Evolutionary conservation across 1,284 basidiomycete species (phyloP), one percentile per base, ranked within the genome.

Genomic region (Rhodotorula sp.): DNA sequence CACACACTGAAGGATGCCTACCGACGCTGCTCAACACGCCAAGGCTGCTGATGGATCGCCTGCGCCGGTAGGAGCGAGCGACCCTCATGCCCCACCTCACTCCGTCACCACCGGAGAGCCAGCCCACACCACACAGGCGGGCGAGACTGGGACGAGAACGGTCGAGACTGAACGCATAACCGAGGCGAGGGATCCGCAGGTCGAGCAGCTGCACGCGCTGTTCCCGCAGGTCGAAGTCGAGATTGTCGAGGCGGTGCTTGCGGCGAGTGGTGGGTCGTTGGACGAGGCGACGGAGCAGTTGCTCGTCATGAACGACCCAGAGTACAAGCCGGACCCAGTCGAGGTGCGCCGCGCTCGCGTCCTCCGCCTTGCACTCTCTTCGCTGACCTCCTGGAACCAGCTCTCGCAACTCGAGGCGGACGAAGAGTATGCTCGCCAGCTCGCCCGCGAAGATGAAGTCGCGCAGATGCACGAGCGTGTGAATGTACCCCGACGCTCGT

Each of bases 221-320:
- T 74, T 74, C 56, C 71, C 73, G 2, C 46, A 36, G 20, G 55
- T 57, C 27, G 64, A 64, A 15, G 46, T 57, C 24, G 66, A 64
- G 39, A 59, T 73, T 39, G n/a, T 73, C 39, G 68, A 72, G 19
- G 64, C 71, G 1, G 71, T 74, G 1, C 62, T 73, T 30, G 67
- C 63, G 0, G 59, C 68, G 8, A 54, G 30, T 48, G 56, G 44
- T 4, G 71, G 67, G 1, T 59, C 60, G 13, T 19, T 71, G 4
- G 66, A 73, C n/a, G 51, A 55, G 19, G 66, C 71, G 9, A 65
- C 62, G 5, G 64, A 71, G 46, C 64, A 54, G 36, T 55, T 75
- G 8, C 59, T 75, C 22, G 36, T 58, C 19, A 49, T 75, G 30
- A 68, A 59, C 57, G 72, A 75, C 62, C 68, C 73, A 0, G 22